Evolutionary conservation across 495 filamentous ascomycete species (phyloP), one percentile per base, ranked within the genome.

Genomic region (Aspergillus panamensis): DNA sequence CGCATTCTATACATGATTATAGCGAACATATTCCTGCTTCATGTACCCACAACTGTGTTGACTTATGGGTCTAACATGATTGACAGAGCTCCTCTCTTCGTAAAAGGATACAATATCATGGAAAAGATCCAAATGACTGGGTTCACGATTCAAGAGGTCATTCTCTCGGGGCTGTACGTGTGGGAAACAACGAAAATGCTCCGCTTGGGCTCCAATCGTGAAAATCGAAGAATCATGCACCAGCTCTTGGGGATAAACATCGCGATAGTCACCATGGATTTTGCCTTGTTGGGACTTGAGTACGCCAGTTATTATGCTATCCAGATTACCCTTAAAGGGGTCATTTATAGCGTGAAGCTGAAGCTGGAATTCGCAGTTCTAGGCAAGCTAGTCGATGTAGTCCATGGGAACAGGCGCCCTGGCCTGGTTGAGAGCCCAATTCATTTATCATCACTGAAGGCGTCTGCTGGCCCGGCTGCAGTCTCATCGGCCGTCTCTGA

Each of bases 351-450:
- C 69, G 69, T 87, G 53, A 87, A 87, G 63, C 69, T 87, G 35
- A 86, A 86, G 65, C 71, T 84, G 13, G 84, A 87, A 65, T 82
- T 84, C 54, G 79, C 77, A 12, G 80, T 87, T 45, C 75, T 87
- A 30, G 82, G 84, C 51, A 75, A 76, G 14, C 66, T 85, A 57
- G 68, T 76, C 21, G 66, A 74, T 55, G 61, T 77, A 10, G 71
- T 76, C 8, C 70, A 76, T 42, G 65, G 68, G 1, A 69, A 67
- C 10, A 54, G 69, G 39, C 67, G 65, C 35, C 64, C 71, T 8
- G 57, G 62, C 29, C 65, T 66, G 3, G 33, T 73, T 21, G 62
- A 61, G 7, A 62, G 70, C 45, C 65, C 66, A 1, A 61, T 75
- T 13, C 64, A 64, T 37, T 57, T 73, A 37, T 60, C 59, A 25